Conservation (phyloP, 768 basidiomycete genomes). For the Obba rivulosa region DNA sequence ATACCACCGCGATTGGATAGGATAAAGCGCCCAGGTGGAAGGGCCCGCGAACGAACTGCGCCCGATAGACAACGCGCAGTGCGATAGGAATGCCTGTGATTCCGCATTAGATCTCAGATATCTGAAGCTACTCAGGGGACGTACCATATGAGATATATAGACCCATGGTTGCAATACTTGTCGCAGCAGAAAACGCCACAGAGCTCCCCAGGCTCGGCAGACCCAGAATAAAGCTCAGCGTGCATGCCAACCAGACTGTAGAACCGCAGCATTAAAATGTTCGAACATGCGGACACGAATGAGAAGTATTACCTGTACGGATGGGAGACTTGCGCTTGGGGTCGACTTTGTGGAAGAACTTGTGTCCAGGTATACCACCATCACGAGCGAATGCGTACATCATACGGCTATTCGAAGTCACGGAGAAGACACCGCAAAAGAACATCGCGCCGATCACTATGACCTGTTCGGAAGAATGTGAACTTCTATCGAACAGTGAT, state of each 20-base stretch:
- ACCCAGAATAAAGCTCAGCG: constrained; percentile 68
- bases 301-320: constrained; percentile 48
- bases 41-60: constrained; percentile 59
- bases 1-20: constrained; percentile 48
- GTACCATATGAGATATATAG: constrained; percentile 71
- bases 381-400: constrained; percentile 80
- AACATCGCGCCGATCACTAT: constrained; percentile 71
- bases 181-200: constrained; percentile 60
- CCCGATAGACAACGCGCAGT: constrained; percentile 55
- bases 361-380: constrained; percentile 64
- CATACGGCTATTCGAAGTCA: constrained; percentile 79
- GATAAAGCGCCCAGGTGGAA: constrained; percentile 68
- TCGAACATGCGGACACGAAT: not conserved
- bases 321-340: constrained; percentile 55
- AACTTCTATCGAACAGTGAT: not conserved
- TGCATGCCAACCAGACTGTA: constrained; percentile 74
- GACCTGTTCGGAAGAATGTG: constrained; percentile 30
- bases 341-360: constrained; percentile 62
- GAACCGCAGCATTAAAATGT: not conserved
- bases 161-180: constrained; percentile 66
- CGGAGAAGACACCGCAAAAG: constrained; percentile 72
- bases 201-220: constrained; percentile 68
- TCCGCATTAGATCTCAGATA: not conserved
- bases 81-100: constrained; percentile 56
- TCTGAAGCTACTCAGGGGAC: constrained; percentile 4